A percentile compares a stretch with the other conserved stretches of the same genome.
phyloP scores from a whole-genome alignment of 73 alveolate genomes.

The Vitrella brassicaformis region DNA sequence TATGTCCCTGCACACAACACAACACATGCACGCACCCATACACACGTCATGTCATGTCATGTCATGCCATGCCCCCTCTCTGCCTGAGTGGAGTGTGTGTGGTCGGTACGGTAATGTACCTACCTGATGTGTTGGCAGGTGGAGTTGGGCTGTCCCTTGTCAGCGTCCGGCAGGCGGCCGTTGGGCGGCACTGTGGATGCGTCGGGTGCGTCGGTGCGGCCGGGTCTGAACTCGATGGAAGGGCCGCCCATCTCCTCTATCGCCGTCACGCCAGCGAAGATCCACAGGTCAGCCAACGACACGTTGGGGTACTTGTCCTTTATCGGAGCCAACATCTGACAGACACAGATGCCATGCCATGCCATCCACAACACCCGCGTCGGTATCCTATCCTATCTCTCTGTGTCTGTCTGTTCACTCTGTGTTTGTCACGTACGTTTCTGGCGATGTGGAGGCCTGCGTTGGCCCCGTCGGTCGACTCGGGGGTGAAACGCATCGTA shows the following conservation, averaged over 20 bases:
- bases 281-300: slow-evolving; percentile 27
- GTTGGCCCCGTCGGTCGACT: slow-evolving; percentile 14
- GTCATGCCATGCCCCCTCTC: slow-evolving; percentile 2
- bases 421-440: slow-evolving; percentile 14
- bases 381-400: too few species aligned
- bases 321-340: too few species aligned
- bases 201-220: slow-evolving; percentile 16
- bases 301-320: slow-evolving; percentile 18
- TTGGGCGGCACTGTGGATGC: slow-evolving; percentile 11
- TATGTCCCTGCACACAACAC: too few species aligned
- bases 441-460: slow-evolving; percentile 17
- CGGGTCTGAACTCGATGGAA: slow-evolving; percentile 20
- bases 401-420: too few species aligned
- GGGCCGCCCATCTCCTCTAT: slow-evolving; percentile 37
- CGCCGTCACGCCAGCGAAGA: slow-evolving; percentile 16
- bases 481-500: slow-evolving; percentile 14
- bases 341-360: too few species aligned
- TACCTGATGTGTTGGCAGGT: background rate
- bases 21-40: too few species aligned
- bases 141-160: slow-evolving; percentile 1
- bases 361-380: too few species aligned
- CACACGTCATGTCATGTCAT: slow-evolving; percentile 1
- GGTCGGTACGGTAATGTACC: too few species aligned
- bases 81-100: background rate
- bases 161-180: slow-evolving; percentile 31